Percentiles rank a stretch among this genome's conserved stretches.
Conservation (phyloP, 176 grass and related monocot genomes). For the Otatea glauca region DNA sequence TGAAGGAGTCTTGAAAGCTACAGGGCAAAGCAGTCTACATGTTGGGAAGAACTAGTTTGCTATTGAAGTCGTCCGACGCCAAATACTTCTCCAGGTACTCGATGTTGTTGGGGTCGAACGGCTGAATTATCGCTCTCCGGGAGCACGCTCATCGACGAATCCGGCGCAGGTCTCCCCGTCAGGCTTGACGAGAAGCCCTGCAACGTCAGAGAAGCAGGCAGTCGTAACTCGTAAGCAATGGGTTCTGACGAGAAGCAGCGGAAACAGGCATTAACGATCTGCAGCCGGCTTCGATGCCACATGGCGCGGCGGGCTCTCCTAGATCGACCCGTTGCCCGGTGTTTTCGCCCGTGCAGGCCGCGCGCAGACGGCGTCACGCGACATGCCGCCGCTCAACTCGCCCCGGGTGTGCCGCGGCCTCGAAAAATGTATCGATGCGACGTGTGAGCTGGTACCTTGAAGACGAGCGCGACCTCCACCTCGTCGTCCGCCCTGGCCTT, state of each 20-base stretch:
- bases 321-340: not conserved
- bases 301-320: no score
- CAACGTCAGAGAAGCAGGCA: not conserved
- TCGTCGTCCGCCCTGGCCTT: constrained; percentile 67
- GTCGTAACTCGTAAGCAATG: not conserved
- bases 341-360: not conserved
- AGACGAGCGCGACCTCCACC: constrained; percentile 67
- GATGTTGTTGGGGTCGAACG: constrained; percentile 67
- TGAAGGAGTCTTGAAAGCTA: not conserved
- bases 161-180: constrained; percentile 62
- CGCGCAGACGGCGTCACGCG: not conserved
- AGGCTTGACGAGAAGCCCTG: constrained; percentile 92
- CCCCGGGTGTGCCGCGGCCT: not conserved
- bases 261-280: not conserved
- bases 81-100: constrained; percentile 78
- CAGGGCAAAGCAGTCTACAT: not conserved
- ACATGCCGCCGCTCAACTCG: no score
- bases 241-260: not conserved
- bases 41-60: not conserved
- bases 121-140: constrained; percentile 75
- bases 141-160: constrained; percentile 70
- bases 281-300: not conserved
- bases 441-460: constrained; percentile 52
- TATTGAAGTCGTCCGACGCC: constrained; percentile 63
- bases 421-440: not conserved